phyloP scores from a whole-genome alignment of 129 eudicot species.

The Pittosporum tobira region DNA sequence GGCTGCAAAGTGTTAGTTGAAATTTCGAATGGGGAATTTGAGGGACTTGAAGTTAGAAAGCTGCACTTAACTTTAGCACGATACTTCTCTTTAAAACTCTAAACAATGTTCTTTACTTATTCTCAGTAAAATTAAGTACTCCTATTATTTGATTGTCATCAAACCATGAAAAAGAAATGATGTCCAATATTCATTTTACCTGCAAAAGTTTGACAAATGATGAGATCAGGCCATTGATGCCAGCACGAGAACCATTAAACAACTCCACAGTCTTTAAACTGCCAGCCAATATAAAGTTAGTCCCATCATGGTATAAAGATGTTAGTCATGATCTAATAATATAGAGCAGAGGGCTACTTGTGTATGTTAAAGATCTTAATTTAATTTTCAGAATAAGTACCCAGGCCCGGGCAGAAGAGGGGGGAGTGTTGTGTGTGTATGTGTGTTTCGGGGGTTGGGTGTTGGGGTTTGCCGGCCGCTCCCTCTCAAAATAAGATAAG shows the following conservation, averaged over 20 bases:
- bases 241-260: constrained; percentile 38
- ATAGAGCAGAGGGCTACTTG: too few species aligned
- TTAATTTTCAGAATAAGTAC: background rate
- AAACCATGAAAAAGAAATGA: background rate
- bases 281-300: constrained; percentile 37
- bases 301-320: constrained; percentile 6
- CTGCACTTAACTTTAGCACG: background rate
- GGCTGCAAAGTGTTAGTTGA: too few species aligned
- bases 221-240: constrained; percentile 77
- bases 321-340: too few species aligned
- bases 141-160: background rate
- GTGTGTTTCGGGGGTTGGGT: too few species aligned
- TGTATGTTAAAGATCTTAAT: background rate
- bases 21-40: too few species aligned
- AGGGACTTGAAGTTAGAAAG: too few species aligned
- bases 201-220: constrained; percentile 78
- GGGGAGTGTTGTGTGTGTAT: too few species aligned
- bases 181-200: constrained; percentile 30
- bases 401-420: too few species aligned
- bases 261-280: constrained; percentile 67
- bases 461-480: background rate
- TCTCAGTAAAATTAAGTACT: background rate
- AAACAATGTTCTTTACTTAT: background rate
- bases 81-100: constrained; percentile 2
- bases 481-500: background rate